phyloP scores from a whole-genome alignment of 805 yeast genomes.

The Cyberlindnera veronae region DNA sequence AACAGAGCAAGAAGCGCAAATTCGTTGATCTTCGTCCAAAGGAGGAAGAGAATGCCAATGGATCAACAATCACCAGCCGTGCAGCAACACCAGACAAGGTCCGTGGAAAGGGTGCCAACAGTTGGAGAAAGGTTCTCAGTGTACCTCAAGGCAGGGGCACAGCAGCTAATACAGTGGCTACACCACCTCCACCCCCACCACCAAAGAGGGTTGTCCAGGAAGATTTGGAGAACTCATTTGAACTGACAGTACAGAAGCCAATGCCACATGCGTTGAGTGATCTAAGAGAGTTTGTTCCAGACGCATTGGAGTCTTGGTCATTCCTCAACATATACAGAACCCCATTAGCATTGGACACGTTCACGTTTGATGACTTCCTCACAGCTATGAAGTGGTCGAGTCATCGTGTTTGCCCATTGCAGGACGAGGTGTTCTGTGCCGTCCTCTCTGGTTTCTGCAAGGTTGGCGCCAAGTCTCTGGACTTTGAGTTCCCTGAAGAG shows the following conservation, averaged over 20 bases:
- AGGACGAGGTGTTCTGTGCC: conserved; percentile 69
- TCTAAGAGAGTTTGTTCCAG: conserved; percentile 25
- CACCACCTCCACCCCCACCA: conserved; percentile 13
- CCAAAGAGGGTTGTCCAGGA: conserved; percentile 21
- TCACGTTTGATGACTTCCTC: conserved; percentile 76
- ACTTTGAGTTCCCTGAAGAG: conserved; percentile 28
- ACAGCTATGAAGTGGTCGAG: conserved; percentile 40
- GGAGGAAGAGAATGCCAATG: conserved; percentile 1
- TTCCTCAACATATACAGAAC: conserved; percentile 69
- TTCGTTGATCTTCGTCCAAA: conserved; percentile 11
- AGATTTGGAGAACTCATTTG: conserved; percentile 22
- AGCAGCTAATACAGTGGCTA: conserved; percentile 1
- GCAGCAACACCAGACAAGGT: conserved; percentile 11
- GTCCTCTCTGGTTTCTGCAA: conserved; percentile 53
- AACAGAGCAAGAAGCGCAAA: conserved; percentile 13
- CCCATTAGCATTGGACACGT: conserved; percentile 62
- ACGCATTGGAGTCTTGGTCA: conserved; percentile 67
- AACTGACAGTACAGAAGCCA: conserved; percentile 18
- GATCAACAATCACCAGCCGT: conserved; percentile 4
- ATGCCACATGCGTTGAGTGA: conserved; percentile 17
- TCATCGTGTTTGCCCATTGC: conserved; percentile 47
- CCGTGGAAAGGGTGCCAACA: conserved; percentile 1
- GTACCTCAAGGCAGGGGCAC: background rate
- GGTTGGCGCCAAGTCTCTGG: conserved; percentile 36
- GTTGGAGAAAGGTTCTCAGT: conserved; percentile 6